Percentiles rank a stretch among this genome's conserved stretches.
phyloP scores from a whole-genome alignment of 768 basidiomycete species.

The Boletus sensibilis region DNA sequence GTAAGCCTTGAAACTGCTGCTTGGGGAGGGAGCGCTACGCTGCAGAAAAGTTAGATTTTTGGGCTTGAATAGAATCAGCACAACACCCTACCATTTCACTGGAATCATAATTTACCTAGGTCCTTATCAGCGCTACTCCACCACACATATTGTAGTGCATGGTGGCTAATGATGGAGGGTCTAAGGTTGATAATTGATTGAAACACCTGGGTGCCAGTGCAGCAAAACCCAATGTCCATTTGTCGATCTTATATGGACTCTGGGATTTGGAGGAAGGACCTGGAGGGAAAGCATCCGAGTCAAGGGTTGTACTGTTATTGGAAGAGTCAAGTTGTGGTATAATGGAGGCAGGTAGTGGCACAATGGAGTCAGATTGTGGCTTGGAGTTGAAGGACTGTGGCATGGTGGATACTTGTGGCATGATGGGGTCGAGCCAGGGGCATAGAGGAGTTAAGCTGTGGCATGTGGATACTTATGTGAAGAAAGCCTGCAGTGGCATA shows the following conservation, averaged over 20 bases:
- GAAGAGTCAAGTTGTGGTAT: background rate
- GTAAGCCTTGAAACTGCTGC: background rate
- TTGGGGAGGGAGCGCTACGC: background rate
- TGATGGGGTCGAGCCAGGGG: too few species aligned
- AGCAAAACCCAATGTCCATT: background rate
- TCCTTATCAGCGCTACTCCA: background rate
- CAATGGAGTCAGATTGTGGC: too few species aligned
- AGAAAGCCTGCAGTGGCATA: too few species aligned
- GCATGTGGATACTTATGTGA: too few species aligned
- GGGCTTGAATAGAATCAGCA: background rate
- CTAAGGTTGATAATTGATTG: background rate
- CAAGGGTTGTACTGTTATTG: background rate
- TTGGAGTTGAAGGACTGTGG: too few species aligned
- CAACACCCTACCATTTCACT: background rate
- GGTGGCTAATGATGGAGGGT: background rate
- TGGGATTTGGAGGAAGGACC: background rate
- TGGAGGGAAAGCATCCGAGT: too few species aligned
- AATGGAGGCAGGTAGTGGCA: background rate
- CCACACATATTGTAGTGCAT: background rate
- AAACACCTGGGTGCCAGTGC: background rate
- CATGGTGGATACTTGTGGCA: too few species aligned
- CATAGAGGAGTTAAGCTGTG: too few species aligned
- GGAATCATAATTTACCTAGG: background rate
- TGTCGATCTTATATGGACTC: background rate
- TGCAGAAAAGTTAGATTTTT: background rate